phyloP scores from a whole-genome alignment of 768 basidiomycete genomes.

The Rhodotorula toruloides region DNA sequence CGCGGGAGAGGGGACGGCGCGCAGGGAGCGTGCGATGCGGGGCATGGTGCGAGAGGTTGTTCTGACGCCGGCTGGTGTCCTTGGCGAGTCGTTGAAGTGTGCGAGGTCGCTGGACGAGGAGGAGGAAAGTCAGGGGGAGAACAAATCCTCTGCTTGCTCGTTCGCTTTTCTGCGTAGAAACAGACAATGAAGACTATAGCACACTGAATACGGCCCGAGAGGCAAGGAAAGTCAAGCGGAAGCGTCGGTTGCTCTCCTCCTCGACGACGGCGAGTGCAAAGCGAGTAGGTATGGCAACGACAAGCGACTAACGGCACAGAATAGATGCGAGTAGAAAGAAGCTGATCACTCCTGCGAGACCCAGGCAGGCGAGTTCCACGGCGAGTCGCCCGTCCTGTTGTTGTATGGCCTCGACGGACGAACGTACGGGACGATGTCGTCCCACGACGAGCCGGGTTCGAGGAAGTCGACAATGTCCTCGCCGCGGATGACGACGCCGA shows the following conservation, averaged over 20 bases:
- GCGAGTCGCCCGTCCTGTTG: conserved; percentile 1
- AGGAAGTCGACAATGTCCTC: conserved; percentile 10
- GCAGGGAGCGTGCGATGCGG: conserved; percentile 1
- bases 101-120: not conserved
- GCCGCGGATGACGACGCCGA: conserved; percentile 27
- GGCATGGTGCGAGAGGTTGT: not conserved
- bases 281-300: not conserved
- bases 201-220: too few species aligned
- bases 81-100: not conserved
- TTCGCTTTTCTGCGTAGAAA: too few species aligned
- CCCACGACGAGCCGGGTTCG: conserved; percentile 27
- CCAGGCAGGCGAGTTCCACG: conserved; percentile 20
- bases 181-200: too few species aligned
- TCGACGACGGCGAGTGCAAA: too few species aligned
- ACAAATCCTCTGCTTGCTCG: too few species aligned
- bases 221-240: too few species aligned
- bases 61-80: not conserved
- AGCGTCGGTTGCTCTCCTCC: too few species aligned
- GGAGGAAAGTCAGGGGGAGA: too few species aligned
- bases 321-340: too few species aligned
- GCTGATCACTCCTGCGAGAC: not conserved
- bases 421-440: conserved; percentile 29
- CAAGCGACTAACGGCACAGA: not conserved
- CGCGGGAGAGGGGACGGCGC: too few species aligned
- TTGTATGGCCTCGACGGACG: conserved; percentile 19